Evolutionary conservation across 768 basidiomycete species (phyloP), one percentile per base, ranked within the genome.

Genomic region (Boletus subparvulus): DNA sequence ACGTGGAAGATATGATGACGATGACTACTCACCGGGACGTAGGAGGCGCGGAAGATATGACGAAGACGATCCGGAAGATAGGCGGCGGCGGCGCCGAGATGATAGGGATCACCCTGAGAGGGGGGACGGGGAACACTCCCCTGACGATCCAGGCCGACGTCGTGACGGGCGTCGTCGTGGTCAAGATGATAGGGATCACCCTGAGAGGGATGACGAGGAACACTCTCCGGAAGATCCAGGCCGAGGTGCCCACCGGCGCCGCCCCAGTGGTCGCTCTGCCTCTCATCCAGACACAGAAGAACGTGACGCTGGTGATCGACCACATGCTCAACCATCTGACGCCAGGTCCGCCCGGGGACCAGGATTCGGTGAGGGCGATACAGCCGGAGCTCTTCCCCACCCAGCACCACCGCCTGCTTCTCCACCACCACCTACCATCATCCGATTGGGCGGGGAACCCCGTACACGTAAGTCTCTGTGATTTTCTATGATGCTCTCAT

Each of bases 351-450:
- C 32, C 16, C 58, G 47, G 30, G 54, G 55, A 37, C 60, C 60
- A 33, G 60, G 52, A 44, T 49, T 51, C 32, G 33, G 35, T 19
- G 67, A 67, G 13, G 59, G 41, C 28, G 63, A 61, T 13, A 21
- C 44, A 28, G 37, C 16, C 8, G 32, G 36, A 17, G 24, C 47
- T 30, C 42, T 14, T 45, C 49, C 59, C 9, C 55, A 49, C 17
- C 47, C 36, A 14, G n/a, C 19, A 28, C 26, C 26, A 8, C 59
- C 60, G 6, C 54, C 61, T 35, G 51, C 46, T 30, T 70, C 70
- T 24, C 70, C 69, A 16, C 40, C 45, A 10, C 63, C 61, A 12
- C 70, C 70, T 21, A 72, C 70, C 10, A 65, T 72, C 28, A 72
- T 72, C 21, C 67, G 68, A 52, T 37, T 71, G 36, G 69, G 64